phyloP scores from a whole-genome alignment of 306 rosid species.

The Prinsepia uniflora region DNA sequence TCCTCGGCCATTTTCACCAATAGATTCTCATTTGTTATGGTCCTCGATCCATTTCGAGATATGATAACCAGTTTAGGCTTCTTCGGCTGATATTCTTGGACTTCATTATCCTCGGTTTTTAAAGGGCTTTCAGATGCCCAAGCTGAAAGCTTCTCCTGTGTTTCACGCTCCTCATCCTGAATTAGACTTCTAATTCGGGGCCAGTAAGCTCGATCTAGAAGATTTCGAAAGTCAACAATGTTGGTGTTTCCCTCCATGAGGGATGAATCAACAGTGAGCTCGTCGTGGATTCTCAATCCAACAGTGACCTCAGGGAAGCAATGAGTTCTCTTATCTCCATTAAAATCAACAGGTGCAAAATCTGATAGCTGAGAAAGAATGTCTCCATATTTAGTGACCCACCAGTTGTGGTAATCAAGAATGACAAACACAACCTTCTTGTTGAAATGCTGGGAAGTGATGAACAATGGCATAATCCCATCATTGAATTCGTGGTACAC shows the following conservation, averaged over 20 bases:
- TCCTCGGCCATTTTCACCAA: slow-evolving; percentile 63
- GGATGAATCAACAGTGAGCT: slow-evolving; percentile 56
- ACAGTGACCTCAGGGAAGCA: slow-evolving; percentile 82
- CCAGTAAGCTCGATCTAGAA: slow-evolving; percentile 66
- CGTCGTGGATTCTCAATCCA: slow-evolving; percentile 85
- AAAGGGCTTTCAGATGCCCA: slow-evolving; percentile 29
- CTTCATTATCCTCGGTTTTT: slow-evolving; percentile 2
- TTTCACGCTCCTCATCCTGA: slow-evolving; percentile 47
- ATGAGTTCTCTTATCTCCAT: slow-evolving; percentile 57
- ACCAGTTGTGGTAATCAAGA: slow-evolving; percentile 83
- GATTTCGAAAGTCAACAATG: slow-evolving; percentile 65
- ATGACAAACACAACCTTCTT: slow-evolving; percentile 86
- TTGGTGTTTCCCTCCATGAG: slow-evolving; percentile 55
- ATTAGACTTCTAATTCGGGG: slow-evolving; percentile 63
- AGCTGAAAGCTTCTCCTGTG: slow-evolving; percentile 25
- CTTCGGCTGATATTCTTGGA: slow-evolving; percentile 18
- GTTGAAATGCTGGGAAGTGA: slow-evolving; percentile 74
- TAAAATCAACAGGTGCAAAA: slow-evolving; percentile 56
- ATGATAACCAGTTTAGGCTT: slow-evolving; percentile 59
- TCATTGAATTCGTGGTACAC: slow-evolving; percentile 96
- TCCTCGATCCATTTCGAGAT: slow-evolving; percentile 75
- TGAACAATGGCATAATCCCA: slow-evolving; percentile 77
- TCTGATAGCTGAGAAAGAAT: slow-evolving; percentile 69
- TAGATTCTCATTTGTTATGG: slow-evolving; percentile 60
- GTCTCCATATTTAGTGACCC: slow-evolving; percentile 78